phyloP scores from a whole-genome alignment of 2,329 filamentous ascomycete genomes.

The Hirsutella rhossiliensis region DNA sequence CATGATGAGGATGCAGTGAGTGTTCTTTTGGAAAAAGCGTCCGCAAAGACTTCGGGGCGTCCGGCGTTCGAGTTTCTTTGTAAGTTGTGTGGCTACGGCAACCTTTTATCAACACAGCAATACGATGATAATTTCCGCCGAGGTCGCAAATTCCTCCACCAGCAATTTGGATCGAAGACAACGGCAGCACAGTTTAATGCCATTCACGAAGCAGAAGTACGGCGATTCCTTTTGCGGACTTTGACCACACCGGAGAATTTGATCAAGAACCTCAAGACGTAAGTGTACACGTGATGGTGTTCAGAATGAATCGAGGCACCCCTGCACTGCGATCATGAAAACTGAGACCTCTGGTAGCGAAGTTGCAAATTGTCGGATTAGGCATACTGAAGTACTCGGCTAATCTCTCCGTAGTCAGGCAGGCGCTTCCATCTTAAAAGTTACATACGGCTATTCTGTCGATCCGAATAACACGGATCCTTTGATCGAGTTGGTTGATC shows the following conservation, averaged over 20 bases:
- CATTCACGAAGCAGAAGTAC: slow-evolving; percentile 1
- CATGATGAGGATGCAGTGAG: slow-evolving; percentile 20
- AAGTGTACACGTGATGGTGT: not conserved
- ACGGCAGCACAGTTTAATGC: slow-evolving; percentile 2
- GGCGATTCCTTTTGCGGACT: not conserved
- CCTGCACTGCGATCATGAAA: too few relatives aligned
- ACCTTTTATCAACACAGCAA: not conserved
- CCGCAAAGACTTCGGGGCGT: slow-evolving; percentile 11
- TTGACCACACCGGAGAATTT: not conserved
- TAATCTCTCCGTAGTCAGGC: not conserved
- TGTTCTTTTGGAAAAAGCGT: slow-evolving; percentile 21
- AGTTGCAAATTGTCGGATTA: not conserved
- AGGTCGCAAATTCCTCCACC: not conserved
- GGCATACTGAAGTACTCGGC: not conserved
- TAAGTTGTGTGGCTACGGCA: not conserved
- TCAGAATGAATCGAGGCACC: too few relatives aligned
- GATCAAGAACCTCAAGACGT: not conserved
- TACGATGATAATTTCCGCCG: not conserved
- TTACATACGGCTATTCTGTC: not conserved
- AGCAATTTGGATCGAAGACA: not conserved
- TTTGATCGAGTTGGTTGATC: not conserved
- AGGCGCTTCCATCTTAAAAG: not conserved
- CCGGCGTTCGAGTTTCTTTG: not conserved
- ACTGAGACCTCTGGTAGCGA: too few relatives aligned
- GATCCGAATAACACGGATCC: not conserved